Conservation (phyloP, 441 rosid genomes). For the Pelargonium australe region DNA sequence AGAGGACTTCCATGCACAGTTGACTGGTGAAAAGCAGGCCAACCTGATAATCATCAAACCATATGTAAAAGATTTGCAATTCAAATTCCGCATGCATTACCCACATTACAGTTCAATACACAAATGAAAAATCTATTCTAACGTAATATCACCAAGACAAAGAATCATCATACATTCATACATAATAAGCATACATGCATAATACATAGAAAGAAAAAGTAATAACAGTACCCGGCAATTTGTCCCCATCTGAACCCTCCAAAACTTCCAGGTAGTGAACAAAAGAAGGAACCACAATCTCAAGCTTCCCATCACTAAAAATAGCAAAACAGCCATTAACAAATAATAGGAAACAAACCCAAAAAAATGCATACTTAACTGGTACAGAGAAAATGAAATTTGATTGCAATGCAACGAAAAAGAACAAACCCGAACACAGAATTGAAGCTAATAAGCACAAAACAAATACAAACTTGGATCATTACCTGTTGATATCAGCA, state of each 20-base stretch:
- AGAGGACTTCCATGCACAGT: constrained; percentile 97
- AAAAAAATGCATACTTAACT: not conserved
- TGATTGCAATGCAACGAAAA: not conserved
- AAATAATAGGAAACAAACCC: no score
- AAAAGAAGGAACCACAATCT: constrained; percentile 91
- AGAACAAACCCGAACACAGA: not conserved
- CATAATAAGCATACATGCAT: no score
- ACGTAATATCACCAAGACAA: no score
- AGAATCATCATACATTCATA: no score
- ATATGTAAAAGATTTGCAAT: not conserved
- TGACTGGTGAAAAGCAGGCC: constrained; percentile 99
- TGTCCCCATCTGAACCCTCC: constrained; percentile 98
- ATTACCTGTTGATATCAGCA: constrained; percentile 89
- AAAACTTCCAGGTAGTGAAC: constrained; percentile 98
- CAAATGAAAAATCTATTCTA: no score
- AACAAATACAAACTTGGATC: not conserved
- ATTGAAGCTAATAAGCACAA: not conserved
- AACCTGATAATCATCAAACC: constrained; percentile 43
- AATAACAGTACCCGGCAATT: constrained; percentile 69
- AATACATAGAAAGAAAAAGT: not conserved
- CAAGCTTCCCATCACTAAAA: constrained; percentile 94
- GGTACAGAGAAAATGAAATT: not conserved
- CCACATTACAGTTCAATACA: not conserved
- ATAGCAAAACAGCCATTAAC: not conserved
- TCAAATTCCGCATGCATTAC: not conserved